Evolutionary conservation across 2,329 filamentous ascomycete species (phyloP).

Genomic region (Fusarium xyrophilum): DNA sequence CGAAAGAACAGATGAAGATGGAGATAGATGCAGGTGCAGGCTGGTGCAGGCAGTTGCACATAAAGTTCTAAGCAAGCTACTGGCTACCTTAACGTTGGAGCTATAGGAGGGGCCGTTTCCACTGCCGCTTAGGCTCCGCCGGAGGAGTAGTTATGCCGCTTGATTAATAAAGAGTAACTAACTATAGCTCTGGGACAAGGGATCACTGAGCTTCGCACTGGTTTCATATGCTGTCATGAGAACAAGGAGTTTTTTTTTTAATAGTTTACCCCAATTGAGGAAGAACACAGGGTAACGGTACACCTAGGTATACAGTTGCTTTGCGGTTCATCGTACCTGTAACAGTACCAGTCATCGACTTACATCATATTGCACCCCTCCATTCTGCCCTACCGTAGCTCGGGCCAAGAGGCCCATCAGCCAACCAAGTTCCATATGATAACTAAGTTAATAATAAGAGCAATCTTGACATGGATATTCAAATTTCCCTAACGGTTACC

Average conservation of each 20-base stretch:
- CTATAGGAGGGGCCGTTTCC: conserved; percentile 22
- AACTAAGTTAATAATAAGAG: neutral
- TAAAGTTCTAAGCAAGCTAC: conserved; percentile 15
- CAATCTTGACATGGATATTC: neutral
- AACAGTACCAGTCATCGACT: conserved; percentile 5
- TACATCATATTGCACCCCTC: conserved; percentile 20
- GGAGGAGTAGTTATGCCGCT: conserved; percentile 13
- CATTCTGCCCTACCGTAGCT: neutral
- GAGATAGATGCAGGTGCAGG: conserved; percentile 20
- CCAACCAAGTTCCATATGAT: conserved; percentile 4
- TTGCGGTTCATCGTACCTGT: conserved; percentile 3
- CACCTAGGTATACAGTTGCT: neutral
- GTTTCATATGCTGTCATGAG: neutral
- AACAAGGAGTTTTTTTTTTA: neutral
- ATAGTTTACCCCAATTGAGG: neutral
- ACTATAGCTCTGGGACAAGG: no score
- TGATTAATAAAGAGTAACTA: neutral
- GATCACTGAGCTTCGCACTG: neutral
- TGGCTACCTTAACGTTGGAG: conserved; percentile 13
- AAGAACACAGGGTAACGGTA: neutral
- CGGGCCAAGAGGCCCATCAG: neutral
- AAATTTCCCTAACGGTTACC: neutral
- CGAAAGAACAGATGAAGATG: conserved; percentile 22
- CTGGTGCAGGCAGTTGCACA: conserved; percentile 10
- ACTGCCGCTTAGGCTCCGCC: neutral